A percentile compares a stretch with the other conserved stretches of the same genome.
Conservation (phyloP, 2,329 filamentous ascomycete species). For the Sclerotinia borealis region DNA sequence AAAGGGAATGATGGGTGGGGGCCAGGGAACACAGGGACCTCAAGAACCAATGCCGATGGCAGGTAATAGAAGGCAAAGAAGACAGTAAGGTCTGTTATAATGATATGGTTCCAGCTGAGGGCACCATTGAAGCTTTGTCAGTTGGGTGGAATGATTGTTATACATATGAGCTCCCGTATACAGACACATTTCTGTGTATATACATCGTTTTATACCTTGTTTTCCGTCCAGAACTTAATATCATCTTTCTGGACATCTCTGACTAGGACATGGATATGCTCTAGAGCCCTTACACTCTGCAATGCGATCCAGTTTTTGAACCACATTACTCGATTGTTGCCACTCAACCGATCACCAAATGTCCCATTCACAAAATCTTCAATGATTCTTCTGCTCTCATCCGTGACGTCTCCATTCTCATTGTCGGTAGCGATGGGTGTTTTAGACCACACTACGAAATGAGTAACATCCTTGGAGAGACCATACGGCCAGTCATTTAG, state of each 20-base stretch:
- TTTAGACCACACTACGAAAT: conserved; percentile 89
- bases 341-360: conserved; percentile 56
- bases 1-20: conserved; percentile 32
- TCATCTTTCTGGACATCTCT: conserved; percentile 46
- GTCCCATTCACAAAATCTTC: conserved; percentile 62
- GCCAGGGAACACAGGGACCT: conserved; percentile 23
- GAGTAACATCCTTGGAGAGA: conserved; percentile 57
- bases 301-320: conserved; percentile 91
- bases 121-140: not conserved
- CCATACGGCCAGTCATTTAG: conserved; percentile 95
- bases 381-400: conserved; percentile 57
- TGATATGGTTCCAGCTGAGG: not conserved
- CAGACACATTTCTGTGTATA: not conserved
- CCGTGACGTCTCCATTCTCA: conserved; percentile 65
- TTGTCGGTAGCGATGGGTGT: conserved; percentile 69
- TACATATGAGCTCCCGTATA: not conserved
- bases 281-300: conserved; percentile 80
- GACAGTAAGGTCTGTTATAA: conserved; percentile 12
- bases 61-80: conserved; percentile 32
- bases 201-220: not conserved
- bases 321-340: conserved; percentile 58
- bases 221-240: conserved; percentile 47
- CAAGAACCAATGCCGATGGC: conserved; percentile 25
- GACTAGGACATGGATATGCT: conserved; percentile 80
- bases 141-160: not conserved